Percentiles rank a stretch among this genome's conserved stretches.
These are phyloP conservation scores for Grosmannia huntii DNA, from an alignment of 2,329 filamentous ascomycete genomes.

Conservation along the genomic window DNA sequence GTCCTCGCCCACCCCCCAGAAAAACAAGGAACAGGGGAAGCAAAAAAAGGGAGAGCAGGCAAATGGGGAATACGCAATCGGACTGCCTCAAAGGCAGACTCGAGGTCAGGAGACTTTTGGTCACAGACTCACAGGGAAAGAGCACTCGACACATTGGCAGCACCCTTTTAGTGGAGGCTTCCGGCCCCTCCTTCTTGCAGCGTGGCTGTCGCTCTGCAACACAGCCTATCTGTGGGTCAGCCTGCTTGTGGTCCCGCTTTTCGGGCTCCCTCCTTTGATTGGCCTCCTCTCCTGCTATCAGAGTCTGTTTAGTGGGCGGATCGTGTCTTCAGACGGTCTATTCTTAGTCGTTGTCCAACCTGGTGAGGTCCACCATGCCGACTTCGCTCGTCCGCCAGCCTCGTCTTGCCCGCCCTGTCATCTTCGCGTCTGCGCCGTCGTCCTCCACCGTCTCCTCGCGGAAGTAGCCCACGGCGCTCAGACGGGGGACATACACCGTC, in stretches of 20 bases:
- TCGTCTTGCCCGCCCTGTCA: background rate
- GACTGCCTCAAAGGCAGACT: background rate
- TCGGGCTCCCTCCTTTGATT: background rate
- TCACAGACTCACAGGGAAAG: background rate
- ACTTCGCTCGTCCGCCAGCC: conserved; percentile 7
- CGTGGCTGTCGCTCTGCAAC: background rate
- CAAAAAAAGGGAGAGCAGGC: background rate
- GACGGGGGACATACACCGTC: conserved; percentile 13
- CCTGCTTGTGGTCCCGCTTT: background rate
- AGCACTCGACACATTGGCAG: background rate
- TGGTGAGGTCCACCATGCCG: conserved; percentile 3
- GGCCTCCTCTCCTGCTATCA: background rate
- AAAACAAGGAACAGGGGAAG: background rate
- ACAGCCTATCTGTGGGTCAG: background rate
- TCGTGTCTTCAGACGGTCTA: too few relatives aligned
- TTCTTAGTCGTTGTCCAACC: background rate
- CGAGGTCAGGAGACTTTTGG: background rate
- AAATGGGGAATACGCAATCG: background rate
- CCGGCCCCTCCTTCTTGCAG: background rate
- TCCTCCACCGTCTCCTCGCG: conserved; percentile 14
- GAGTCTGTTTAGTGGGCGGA: background rate
- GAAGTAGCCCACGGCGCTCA: conserved; percentile 17
- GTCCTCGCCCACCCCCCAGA: background rate
- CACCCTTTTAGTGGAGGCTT: background rate
- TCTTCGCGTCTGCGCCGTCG: conserved; percentile 11